A percentile compares a stretch with the other conserved stretches of the same genome.
Evolutionary conservation across 257 asterid species (phyloP).

Genomic region (Nicotiana tomentosiformis): DNA sequence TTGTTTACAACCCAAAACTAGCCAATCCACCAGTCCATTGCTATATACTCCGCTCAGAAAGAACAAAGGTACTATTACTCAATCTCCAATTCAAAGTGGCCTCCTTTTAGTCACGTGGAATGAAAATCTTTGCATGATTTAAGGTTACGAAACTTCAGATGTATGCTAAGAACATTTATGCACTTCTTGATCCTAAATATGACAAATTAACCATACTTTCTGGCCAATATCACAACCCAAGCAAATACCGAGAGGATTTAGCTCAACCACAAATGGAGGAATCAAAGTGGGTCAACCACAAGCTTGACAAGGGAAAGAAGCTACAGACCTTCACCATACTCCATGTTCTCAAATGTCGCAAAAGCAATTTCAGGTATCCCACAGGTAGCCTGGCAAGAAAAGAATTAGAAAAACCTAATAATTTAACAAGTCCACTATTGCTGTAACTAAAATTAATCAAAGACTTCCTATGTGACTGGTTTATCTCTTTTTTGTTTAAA

Average conservation of each 20-base stretch:
- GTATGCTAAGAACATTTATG: background rate
- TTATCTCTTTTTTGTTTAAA: background rate
- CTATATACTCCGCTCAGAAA: background rate
- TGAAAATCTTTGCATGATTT: background rate
- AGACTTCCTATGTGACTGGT: background rate
- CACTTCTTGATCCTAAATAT: background rate
- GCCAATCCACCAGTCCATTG: background rate
- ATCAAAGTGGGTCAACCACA: background rate
- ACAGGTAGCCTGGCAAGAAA: conserved; percentile 71
- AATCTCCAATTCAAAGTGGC: background rate
- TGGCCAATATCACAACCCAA: background rate
- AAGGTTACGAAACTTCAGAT: background rate
- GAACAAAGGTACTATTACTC: background rate
- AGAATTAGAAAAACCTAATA: background rate
- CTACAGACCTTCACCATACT: conserved; percentile 84
- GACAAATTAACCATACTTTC: background rate
- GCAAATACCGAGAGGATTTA: background rate
- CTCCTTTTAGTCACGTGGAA: background rate
- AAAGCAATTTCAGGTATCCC: conserved; percentile 94
- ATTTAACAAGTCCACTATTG: background rate
- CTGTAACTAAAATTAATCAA: conserved; percentile 1
- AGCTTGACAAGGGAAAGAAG: conserved; percentile 18
- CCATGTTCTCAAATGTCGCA: conserved; percentile 97
- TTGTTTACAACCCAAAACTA: background rate
- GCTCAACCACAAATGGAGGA: background rate